Evolutionary conservation across 352 stramenopile species (phyloP).

Genomic region (Phytophthora chlamydospora): DNA sequence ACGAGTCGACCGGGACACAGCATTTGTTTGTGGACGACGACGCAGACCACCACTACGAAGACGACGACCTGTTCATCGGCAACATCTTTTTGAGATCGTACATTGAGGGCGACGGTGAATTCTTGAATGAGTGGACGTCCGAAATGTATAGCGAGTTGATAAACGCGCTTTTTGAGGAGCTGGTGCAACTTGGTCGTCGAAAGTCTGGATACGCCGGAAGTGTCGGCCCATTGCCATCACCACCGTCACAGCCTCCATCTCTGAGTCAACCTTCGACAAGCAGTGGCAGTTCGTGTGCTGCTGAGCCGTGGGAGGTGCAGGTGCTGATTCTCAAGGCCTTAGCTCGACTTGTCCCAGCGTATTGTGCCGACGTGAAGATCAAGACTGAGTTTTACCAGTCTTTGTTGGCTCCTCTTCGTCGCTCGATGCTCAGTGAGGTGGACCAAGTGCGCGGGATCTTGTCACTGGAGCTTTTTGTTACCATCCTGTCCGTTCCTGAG

Average conservation of each 20-base stretch:
- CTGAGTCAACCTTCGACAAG: conserved; percentile 18
- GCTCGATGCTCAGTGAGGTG: conserved; percentile 68
- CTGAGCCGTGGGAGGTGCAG: conserved; percentile 79
- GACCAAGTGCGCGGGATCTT: conserved; percentile 83
- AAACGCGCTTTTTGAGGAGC: conserved; percentile 61
- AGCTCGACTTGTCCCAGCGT: conserved; percentile 58
- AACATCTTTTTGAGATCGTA: conserved; percentile 87
- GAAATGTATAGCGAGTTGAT: conserved; percentile 77
- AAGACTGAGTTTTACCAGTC: conserved; percentile 62
- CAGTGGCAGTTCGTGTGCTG: conserved; percentile 28
- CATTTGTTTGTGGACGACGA: conserved; percentile 20
- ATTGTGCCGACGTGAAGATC: conserved; percentile 63
- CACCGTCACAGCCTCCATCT: conserved; percentile 14
- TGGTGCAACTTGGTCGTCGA: conserved; percentile 54
- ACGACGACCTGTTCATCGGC: conserved; percentile 76
- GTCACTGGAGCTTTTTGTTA: conserved; percentile 72
- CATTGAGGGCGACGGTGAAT: conserved; percentile 79
- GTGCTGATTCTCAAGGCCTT: conserved; percentile 82
- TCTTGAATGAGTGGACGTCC: conserved; percentile 75
- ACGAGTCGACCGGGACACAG: conserved; percentile 25
- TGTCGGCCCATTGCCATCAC: conserved; percentile 19
- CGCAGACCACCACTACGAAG: conserved; percentile 32
- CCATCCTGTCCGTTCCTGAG: conserved; percentile 58
- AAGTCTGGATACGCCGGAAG: conserved; percentile 58
- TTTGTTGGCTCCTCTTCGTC: conserved; percentile 63